Conservation (phyloP, 2,329 filamentous ascomycete genomes). For the Chalaropsis thielavioides region DNA sequence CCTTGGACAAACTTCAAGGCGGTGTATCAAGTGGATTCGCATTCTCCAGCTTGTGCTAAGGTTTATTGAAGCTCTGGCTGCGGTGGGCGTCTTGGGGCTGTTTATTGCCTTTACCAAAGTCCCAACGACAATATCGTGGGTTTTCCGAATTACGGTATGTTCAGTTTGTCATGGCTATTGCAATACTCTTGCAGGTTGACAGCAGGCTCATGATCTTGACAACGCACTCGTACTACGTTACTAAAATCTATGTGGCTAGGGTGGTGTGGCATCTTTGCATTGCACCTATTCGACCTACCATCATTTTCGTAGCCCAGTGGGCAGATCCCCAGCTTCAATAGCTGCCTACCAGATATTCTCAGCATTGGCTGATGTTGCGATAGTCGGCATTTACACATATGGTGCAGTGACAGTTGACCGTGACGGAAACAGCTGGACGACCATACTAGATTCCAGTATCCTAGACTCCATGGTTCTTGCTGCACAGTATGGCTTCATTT, state of each 20-base stretch:
- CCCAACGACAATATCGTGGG: conserved; percentile 51
- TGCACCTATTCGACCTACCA: conserved; percentile 70
- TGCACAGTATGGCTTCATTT: conserved; percentile 53
- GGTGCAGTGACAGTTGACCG: conserved; percentile 34
- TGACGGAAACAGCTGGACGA: conserved; percentile 45
- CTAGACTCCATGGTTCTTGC: conserved; percentile 47
- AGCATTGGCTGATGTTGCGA: conserved; percentile 49
- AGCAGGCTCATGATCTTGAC: too few species aligned
- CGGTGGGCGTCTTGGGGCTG: conserved; percentile 56
- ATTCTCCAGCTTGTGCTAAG: conserved; percentile 55
- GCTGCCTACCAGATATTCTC: conserved; percentile 85
- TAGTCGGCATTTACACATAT: conserved; percentile 43
- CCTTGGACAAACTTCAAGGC: conserved; percentile 57
- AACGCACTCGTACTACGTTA: not conserved
- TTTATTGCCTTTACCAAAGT: conserved; percentile 63
- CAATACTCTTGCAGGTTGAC: too few species aligned
- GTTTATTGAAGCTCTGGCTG: conserved; percentile 50
- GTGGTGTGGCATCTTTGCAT: conserved; percentile 58
- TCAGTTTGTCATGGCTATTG: not conserved
- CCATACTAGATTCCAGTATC: conserved; percentile 45
- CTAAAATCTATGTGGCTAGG: conserved; percentile 32
- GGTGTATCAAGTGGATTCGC: conserved; percentile 54
- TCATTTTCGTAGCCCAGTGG: conserved; percentile 53
- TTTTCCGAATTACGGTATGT: conserved; percentile 62
- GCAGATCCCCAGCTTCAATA: conserved; percentile 62